Base-by-base conservation (phyloP, 2,329 filamentous ascomycete genomes). In the Periconia sp. region DNA sequence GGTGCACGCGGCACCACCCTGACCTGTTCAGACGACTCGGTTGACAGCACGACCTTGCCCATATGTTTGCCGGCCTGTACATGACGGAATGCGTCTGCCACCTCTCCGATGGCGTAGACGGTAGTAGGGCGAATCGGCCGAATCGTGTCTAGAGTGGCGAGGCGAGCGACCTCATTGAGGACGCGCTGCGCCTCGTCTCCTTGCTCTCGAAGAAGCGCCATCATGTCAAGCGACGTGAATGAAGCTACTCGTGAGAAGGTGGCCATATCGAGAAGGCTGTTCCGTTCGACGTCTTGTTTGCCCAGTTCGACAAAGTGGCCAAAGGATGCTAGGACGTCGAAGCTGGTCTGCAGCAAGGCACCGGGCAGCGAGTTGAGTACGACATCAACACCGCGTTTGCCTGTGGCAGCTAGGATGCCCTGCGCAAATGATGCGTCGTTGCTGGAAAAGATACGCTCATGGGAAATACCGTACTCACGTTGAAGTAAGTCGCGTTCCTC, bases 311-410 rank as follows among this genome's bases (percentile, higher is more conserved):
- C 19, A 6, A 48, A 17, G 4, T 16, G n/a, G 12, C 50, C 50
- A 17, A 34, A 39, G 17, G 36, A 10, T 1, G 75, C 74, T 1
- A 79, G 58, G 26, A 72, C 75, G 5, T 66, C 49, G 73, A 73
- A 79, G 0, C 68, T 73, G 0, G 68, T 66, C 12, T 50, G 46
- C 4, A 65, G 44, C 3, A 52, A 21, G 9, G 58, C 48, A 3
- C 63, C 63, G 15, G 52, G 36, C 3, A 52, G 26, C 6, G 21
- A 31, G 49, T 68, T 66, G 35, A 68, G 33, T 2, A 38, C 40
- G 10, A 43, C 8, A 25, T 43, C 40, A 4, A 36, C 40, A 11
- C 40, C 40, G 7, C 32, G 24, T 4, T 2, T 10, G 4, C 30
- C 25, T 4, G 40, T 43, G 3, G n/a, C 25, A 4, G 15, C 5